Conservation (phyloP, 495 filamentous ascomycete species). For the Xeromyces bisporus region DNA sequence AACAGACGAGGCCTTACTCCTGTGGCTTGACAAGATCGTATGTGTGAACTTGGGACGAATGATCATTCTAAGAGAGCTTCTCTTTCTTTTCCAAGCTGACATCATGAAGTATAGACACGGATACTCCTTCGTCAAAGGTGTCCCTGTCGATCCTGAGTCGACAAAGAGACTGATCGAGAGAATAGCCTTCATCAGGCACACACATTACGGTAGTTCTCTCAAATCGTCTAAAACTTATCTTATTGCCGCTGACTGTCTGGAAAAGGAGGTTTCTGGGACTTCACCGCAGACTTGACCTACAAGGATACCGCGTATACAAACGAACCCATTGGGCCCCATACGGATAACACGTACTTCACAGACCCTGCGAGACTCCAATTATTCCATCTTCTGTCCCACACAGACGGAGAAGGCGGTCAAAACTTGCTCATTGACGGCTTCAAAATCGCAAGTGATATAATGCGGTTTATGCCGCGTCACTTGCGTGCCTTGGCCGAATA, state of each 20-base stretch:
- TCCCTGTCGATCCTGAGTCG: constrained; percentile 46
- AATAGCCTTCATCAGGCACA: constrained; percentile 68
- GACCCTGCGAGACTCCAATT: constrained; percentile 80
- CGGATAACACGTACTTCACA: constrained; percentile 86
- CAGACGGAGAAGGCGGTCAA: constrained; percentile 44
- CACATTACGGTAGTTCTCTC: constrained; percentile 57
- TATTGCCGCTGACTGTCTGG: constrained; percentile 2
- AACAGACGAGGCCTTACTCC: constrained; percentile 29
- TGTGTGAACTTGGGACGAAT: constrained; percentile 21
- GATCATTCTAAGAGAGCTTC: too few species aligned
- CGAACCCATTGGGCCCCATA: constrained; percentile 59
- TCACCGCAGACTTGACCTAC: constrained; percentile 69
- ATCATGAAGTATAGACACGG: too few species aligned
- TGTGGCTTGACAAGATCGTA: constrained; percentile 45
- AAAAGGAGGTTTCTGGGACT: constrained; percentile 77
- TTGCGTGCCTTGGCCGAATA: constrained; percentile 34
- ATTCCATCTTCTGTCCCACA: constrained; percentile 76
- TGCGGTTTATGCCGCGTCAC: constrained; percentile 25
- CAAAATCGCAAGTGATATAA: constrained; percentile 41
- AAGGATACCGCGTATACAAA: constrained; percentile 92
- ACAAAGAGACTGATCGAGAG: constrained; percentile 57
- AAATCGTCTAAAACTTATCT: background rate
- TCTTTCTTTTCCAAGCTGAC: too few species aligned
- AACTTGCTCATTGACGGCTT: constrained; percentile 77
- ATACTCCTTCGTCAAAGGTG: constrained; percentile 52